Evolutionary conservation across 805 yeast genomes (phyloP), one percentile per base, ranked within the genome.

Genomic region (Schwanniomyces occidentalis): DNA sequence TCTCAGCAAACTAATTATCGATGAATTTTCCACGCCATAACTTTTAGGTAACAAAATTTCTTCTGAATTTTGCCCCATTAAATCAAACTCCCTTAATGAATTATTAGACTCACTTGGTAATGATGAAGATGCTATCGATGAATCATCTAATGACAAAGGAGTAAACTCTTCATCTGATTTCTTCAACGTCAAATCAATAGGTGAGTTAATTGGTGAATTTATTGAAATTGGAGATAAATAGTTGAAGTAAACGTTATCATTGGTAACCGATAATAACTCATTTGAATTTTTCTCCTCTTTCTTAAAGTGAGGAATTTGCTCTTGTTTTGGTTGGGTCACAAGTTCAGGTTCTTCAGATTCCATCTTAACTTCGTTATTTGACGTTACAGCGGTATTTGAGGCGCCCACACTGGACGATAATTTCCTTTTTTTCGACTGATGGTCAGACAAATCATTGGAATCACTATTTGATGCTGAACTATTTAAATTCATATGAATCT

Each of bases 61-160:
- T 66, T 60, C 72, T 56, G 72, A 65, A 65, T 65, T 64, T 63
- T 66, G 71, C 71, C 58, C 71, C 67, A 65, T 49, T 37, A 42
- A 49, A 54, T 61, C 69, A 51, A 45, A 46, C 29, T 40, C 44
- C 39, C 37, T 43, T 21, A 33, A 20, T 9, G 41, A 34, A 26
- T 41, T 44, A 16, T 23, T 34, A 12, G 35, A 21, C 15, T 34
- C 38, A 21, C 28, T 34, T 13, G 30, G 24, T 4, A 26, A 22
- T 20, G 32, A n/a, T 10, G 30, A 22, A 9, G 27, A 16, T 29
- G 38, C 18, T 14, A 18, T 19, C 16, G 34, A 8, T 12, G 24
- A 19, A 8, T 29, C 34, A 24, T 19, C 30, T 20, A 41, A 41
- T 31, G 41, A 30, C 19, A 35, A 36, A 21, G 36, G 40, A 9